A percentile compares a stretch with the other conserved stretches of the same genome.
Conservation (phyloP, 2,329 filamentous ascomycete genomes). For the Chalaropsis ovoidea region DNA sequence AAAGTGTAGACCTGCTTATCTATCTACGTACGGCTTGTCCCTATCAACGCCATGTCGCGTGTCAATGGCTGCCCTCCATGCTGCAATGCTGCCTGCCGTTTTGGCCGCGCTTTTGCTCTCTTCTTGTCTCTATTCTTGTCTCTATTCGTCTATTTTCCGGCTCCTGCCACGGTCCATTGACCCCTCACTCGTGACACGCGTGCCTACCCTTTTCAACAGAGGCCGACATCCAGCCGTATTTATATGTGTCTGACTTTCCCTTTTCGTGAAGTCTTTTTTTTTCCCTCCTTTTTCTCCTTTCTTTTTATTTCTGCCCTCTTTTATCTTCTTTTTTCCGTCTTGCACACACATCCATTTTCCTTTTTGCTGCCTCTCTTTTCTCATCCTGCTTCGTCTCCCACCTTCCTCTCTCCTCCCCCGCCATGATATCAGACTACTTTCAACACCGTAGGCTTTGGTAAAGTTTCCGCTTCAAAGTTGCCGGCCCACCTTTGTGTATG, state of each 20-base stretch:
- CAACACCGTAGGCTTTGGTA: conserved; percentile 31
- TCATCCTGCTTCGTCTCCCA: neutral
- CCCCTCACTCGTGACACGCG: conserved; percentile 6
- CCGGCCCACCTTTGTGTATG: neutral
- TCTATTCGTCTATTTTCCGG: neutral
- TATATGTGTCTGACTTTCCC: neutral
- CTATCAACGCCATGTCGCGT: too few relatives aligned
- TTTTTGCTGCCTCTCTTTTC: conserved; percentile 12
- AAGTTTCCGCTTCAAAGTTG: conserved; percentile 24
- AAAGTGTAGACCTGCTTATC: neutral
- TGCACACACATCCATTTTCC: neutral
- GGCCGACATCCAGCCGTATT: neutral
- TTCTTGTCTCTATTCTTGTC: too few relatives aligned
- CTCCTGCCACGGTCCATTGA: neutral
- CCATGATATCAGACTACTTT: conserved; percentile 23
- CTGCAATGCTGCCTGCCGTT: too few relatives aligned
- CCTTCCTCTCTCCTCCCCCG: neutral
- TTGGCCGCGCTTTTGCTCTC: too few relatives aligned
- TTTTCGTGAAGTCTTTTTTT: neutral
- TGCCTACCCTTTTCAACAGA: neutral
- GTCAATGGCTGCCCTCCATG: too few relatives aligned
- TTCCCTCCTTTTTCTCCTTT: neutral
- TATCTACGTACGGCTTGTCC: neutral
- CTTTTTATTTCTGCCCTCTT: neutral
- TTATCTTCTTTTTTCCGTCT: neutral